Evolutionary conservation across 345 rosid genomes (phyloP), one percentile per base, ranked within the genome.

Genomic region (Rubroshorea leprosula): DNA sequence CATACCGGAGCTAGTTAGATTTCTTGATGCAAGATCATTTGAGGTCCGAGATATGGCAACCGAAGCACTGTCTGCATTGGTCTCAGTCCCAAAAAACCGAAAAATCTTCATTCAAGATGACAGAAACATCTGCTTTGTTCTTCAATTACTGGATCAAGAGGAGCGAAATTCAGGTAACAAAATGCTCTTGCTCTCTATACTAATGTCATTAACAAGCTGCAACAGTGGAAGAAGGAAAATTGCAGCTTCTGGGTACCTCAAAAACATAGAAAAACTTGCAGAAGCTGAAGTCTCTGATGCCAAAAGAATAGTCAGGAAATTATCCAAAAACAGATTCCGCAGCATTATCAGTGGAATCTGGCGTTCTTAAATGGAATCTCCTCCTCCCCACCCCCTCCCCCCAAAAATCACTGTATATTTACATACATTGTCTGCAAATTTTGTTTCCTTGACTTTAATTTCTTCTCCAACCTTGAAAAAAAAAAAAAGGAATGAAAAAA

Each of bases 261-360:
- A 89, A 74, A 83, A 72, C 77, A 77, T 92, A 35, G 95, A 86
- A 66, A 92, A 89, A 69, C 80, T 92, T 55, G 89, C 98, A 11
- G 94, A 81, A 60, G 84, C 83, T 16, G 96, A 89, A 68, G 90
- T 76, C 39, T 62, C 72, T 6, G 98, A 85, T 66, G 98, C 95
- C 57, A 92, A 86, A 76, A 82, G 68, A 65, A 89, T 92, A 67
- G 80, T 86, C 60, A 80, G 85, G 78, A 92, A 81, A 66, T 59
- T 91, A 19, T 91, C 98, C 20, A 61, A 70, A 10, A 86, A 84
- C 64, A 76, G 80, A 67, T 82, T 91, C 67, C 80, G 89, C 5
- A 79, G 76, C 38, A 63, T 91, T 68, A 70, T 88, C 29, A 84
- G 70, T 68, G 96, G 96, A 71, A 64, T 90, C 72, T 90, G 93